Base-by-base conservation (phyloP, 2,329 filamentous ascomycete species). In the Zasmidium citrigriseum region DNA sequence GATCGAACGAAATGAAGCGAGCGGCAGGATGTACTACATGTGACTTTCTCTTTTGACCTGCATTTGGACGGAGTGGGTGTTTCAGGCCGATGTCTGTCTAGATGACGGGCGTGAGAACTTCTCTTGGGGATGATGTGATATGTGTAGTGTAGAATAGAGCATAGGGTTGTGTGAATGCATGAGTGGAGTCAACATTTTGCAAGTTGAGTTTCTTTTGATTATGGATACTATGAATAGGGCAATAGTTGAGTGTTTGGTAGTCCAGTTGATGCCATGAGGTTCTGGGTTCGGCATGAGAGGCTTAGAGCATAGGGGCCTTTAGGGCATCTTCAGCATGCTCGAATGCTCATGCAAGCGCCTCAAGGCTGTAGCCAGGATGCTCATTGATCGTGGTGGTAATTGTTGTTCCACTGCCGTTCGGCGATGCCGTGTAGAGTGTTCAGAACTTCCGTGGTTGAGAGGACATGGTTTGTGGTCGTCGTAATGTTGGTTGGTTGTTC, bases 91-190 rank as follows among this genome's bases (percentile, higher is more conserved):
- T 41, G 34, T 16, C 7, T 41, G 12, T 41, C 14, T 4, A 4
- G 4, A 4, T n/a, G 34, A 11, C 27, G 14, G 16, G 12, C 16
- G 4, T n/a, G 14, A n/a, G 14, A n/a, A 41, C 16, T 41, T 9
- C 34, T 44, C 18, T 23, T n/a, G 25, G 46, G 16, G 22, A 23
- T 12, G 14, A 55, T 48, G 54, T 45, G 34, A 54, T 51, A 50
- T 52, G 50, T 46, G 54, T 54, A 49, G 41, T 61, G 59, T 61
- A 61, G 52, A 59, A 55, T 61, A 61, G 59, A 59, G 59, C 59
- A 59, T 57, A 57, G 51, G 20, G 52, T 46, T 18, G 48, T 25
- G 41, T 47, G 46, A 51, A 60, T 54, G 54, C 38, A 57, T 50
- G 20, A 25, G 46, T 49, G 34, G 34, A 9, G 34, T 41, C 4